Conservation (phyloP, 2,329 filamentous ascomycete genomes). For the Endoconidiophora polonica region DNA sequence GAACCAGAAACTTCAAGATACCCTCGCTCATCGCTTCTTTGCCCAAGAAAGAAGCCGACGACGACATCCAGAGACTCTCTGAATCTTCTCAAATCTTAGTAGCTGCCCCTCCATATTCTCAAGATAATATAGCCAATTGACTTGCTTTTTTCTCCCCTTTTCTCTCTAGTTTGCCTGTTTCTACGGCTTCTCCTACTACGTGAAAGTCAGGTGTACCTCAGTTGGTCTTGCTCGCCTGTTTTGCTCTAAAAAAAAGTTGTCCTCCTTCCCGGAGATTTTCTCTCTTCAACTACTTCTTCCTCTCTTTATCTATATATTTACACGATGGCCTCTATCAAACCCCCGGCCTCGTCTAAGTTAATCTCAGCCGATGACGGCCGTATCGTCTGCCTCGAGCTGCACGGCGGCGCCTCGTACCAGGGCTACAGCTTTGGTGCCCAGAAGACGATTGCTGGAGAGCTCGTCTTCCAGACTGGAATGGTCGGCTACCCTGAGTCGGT, state of each 20-base stretch:
- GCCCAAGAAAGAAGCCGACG: constrained; percentile 1
- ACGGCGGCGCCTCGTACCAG: constrained; percentile 81
- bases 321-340: constrained; percentile 21
- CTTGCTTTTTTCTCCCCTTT: constrained; percentile 13
- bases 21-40: not conserved
- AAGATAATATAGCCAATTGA: not conserved
- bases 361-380: constrained; percentile 36
- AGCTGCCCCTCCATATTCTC: constrained; percentile 6
- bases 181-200: constrained; percentile 13
- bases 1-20: not conserved
- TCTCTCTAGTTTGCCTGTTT: constrained; percentile 15
- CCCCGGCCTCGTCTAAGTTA: constrained; percentile 46
- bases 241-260: constrained; percentile 9
- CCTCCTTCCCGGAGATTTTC: not conserved
- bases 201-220: constrained; percentile 1
- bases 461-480: constrained; percentile 99
- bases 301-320: not conserved
- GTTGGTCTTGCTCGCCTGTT: constrained; percentile 3
- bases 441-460: constrained; percentile 86
- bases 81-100: constrained; percentile 6
- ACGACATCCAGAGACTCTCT: not conserved
- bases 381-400: constrained; percentile 73
- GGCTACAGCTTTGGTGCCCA: constrained; percentile 92
- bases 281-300: not conserved
- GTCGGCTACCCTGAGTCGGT: constrained; percentile 94